phyloP scores from a whole-genome alignment of 495 filamentous ascomycete species.

The Diplogelasinospora grovesii region DNA sequence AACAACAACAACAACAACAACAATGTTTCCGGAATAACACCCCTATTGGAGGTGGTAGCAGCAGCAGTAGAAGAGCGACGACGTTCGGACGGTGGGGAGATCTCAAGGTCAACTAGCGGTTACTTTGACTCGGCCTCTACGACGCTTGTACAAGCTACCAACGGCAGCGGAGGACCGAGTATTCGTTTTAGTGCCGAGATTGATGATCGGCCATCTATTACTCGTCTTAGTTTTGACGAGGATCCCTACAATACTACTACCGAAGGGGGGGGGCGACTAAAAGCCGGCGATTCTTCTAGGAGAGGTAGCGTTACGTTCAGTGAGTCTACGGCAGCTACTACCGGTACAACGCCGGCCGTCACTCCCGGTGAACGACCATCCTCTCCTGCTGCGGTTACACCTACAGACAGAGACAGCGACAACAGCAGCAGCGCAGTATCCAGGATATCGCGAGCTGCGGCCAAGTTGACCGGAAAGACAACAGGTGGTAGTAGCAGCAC shows the following conservation, averaged over 20 bases:
- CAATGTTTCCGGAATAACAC: too few species aligned
- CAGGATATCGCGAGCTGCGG: slow-evolving; percentile 53
- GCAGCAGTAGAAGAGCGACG: too few species aligned
- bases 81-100: slow-evolving; percentile 3
- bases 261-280: too few species aligned
- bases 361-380: slow-evolving; percentile 47
- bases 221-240: slow-evolving; percentile 31
- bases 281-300: slow-evolving; percentile 32
- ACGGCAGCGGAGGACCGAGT: slow-evolving; percentile 17
- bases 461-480: slow-evolving; percentile 49
- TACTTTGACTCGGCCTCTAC: slow-evolving; percentile 39
- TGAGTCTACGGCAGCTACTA: slow-evolving; percentile 36
- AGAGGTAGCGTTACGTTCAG: slow-evolving; percentile 43
- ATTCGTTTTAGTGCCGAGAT: slow-evolving; percentile 36
- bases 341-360: slow-evolving; percentile 27
- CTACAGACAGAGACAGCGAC: too few species aligned
- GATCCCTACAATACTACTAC: slow-evolving; percentile 27
- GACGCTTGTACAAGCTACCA: slow-evolving; percentile 16
- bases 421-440: slow-evolving; percentile 36
- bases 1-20: too few species aligned
- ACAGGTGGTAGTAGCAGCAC: too few species aligned
- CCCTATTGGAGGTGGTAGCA: slow-evolving; percentile 5
- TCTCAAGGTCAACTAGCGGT: slow-evolving; percentile 32
- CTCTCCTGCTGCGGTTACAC: too few species aligned
- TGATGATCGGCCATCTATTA: slow-evolving; percentile 25